A percentile compares a stretch with the other conserved stretches of the same genome.
Evolutionary conservation across 2,329 filamentous ascomycete genomes (phyloP).

Genomic region (Sclerotinia glacialis): DNA sequence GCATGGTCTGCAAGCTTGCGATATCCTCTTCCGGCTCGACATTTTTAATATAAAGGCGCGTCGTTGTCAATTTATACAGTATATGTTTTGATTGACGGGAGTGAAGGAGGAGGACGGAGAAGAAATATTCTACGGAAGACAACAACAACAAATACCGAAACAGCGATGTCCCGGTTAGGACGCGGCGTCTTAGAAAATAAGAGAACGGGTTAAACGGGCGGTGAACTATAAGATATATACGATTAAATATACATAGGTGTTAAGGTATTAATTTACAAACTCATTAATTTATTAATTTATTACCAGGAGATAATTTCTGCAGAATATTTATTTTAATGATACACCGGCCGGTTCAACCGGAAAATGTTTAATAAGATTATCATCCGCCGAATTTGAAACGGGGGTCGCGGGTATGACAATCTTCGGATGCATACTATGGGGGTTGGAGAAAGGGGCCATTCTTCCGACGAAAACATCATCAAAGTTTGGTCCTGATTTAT

Average conservation of each 20-base stretch:
- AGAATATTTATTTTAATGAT: background rate
- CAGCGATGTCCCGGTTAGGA: background rate
- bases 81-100: background rate
- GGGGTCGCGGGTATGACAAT: slow-evolving; percentile 1
- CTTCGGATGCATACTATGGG: background rate
- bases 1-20: slow-evolving; percentile 36
- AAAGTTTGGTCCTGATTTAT: background rate
- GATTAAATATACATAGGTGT: too few relatives aligned
- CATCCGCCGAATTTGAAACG: background rate
- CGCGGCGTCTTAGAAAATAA: background rate
- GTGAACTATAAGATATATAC: background rate
- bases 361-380: background rate
- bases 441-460: too few relatives aligned
- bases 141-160: slow-evolving; percentile 11
- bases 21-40: slow-evolving; percentile 33
- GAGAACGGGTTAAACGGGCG: background rate
- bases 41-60: background rate
- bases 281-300: too few relatives aligned
- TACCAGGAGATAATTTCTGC: too few relatives aligned
- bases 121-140: slow-evolving; percentile 10
- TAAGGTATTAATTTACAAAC: too few relatives aligned
- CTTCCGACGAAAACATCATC: background rate
- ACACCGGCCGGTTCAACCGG: background rate
- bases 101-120: background rate
- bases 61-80: background rate